phyloP scores from a whole-genome alignment of 2,329 filamentous ascomycete genomes.

The Hymenoscyphus linearis region DNA sequence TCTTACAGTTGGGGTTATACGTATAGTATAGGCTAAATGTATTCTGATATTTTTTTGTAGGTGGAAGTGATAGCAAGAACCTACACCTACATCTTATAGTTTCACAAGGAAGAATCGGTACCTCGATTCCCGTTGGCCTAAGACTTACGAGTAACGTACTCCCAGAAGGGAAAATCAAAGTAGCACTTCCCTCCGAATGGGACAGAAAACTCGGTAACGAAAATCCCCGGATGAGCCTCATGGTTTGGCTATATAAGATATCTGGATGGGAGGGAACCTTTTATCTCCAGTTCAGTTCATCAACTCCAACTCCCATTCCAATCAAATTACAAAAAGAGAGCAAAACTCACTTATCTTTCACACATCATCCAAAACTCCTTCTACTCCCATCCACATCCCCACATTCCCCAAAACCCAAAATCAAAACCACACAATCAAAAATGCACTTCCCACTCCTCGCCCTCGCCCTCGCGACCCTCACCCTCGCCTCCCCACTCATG shows the following conservation, averaged over 20 bases:
- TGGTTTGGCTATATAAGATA: background rate
- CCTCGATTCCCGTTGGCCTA: background rate
- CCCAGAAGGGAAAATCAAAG: background rate
- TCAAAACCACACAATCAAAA: constrained; percentile 22
- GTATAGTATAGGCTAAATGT: background rate
- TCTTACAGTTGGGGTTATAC: background rate
- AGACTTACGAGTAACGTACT: background rate
- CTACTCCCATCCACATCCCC: background rate
- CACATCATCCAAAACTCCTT: background rate
- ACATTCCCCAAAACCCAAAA: constrained; percentile 16
- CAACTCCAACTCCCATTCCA: background rate
- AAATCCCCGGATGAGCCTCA: background rate
- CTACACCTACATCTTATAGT: background rate
- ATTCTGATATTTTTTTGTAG: background rate
- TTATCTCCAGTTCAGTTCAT: background rate
- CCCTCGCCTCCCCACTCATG: too few relatives aligned
- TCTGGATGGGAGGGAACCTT: background rate
- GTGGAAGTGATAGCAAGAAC: background rate
- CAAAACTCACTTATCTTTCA: too few relatives aligned
- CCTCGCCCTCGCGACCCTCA: constrained; percentile 19
- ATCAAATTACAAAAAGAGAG: too few relatives aligned
- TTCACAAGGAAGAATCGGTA: background rate
- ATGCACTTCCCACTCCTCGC: constrained; percentile 10
- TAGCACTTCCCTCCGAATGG: background rate
- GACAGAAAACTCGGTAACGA: background rate